Conservation (phyloP, 805 yeast genomes). For the Kurtzmaniella fragi region DNA sequence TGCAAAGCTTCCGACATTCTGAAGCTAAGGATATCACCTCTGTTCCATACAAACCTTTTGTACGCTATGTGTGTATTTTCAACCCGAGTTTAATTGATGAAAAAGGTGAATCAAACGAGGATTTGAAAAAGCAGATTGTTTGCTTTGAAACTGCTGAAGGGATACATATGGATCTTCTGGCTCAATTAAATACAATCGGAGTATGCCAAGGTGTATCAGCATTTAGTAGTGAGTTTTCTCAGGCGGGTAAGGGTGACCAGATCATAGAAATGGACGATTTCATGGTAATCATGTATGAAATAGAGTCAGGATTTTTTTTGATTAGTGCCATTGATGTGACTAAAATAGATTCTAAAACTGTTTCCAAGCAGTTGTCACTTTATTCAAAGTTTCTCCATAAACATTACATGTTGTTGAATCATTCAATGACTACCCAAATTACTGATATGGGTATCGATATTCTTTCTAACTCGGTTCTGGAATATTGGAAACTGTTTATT, state of each 20-base stretch:
- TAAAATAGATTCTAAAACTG: constrained; percentile 9
- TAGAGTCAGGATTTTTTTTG: constrained; percentile 22
- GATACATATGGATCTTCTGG: constrained; percentile 7
- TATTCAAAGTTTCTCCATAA: constrained; percentile 11
- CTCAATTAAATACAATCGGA: constrained; percentile 29
- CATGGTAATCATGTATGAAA: constrained; percentile 17
- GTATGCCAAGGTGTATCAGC: constrained; percentile 32
- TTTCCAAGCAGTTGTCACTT: neutral
- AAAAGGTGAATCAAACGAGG: constrained; percentile 24
- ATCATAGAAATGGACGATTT: constrained; percentile 22
- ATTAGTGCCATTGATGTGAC: constrained; percentile 17
- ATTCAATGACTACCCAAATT: constrained; percentile 15
- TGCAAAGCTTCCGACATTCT: constrained; percentile 1
- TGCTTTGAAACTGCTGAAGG: constrained; percentile 17
- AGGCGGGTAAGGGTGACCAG: constrained; percentile 7
- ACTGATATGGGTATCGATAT: constrained; percentile 12
- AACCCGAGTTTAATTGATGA: constrained; percentile 23
- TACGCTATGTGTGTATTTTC: constrained; percentile 21
- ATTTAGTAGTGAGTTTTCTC: constrained; percentile 20
- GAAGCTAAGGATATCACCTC: neutral
- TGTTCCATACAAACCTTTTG: neutral
- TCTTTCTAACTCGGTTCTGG: constrained; percentile 12
- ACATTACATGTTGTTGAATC: constrained; percentile 23
- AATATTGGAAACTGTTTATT: constrained; percentile 28
- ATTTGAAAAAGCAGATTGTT: constrained; percentile 26